phyloP scores from a whole-genome alignment of 2,329 filamentous ascomycete species.

The Coniochaeta ligniaria region DNA sequence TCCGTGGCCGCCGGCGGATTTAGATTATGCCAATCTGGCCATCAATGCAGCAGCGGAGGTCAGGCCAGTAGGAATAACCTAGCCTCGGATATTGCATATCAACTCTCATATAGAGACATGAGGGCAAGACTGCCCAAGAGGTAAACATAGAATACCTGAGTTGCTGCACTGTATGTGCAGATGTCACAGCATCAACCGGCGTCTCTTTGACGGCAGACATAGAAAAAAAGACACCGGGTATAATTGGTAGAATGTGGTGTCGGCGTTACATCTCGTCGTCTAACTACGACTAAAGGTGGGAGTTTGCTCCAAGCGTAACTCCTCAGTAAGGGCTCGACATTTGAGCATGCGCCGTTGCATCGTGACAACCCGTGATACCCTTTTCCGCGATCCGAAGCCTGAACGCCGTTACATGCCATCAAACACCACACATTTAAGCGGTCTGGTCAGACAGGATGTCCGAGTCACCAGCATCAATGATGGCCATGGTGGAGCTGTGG shows the following conservation, averaged over 20 bases:
- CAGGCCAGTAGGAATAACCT: neutral
- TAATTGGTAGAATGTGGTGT: constrained; percentile 2
- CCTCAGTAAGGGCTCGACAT: neutral
- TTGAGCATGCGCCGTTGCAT: neutral
- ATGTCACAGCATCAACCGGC: neutral
- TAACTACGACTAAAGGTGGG: neutral
- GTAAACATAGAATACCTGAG: neutral
- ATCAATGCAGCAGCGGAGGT: constrained; percentile 6
- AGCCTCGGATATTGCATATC: neutral
- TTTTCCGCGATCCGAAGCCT: constrained; percentile 20
- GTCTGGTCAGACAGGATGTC: constrained; percentile 84
- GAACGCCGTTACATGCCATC: constrained; percentile 33
- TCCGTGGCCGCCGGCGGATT: too few relatives aligned
- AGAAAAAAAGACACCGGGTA: neutral
- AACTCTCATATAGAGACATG: neutral
- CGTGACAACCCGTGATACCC: constrained; percentile 7
- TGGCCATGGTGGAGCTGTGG: constrained; percentile 75
- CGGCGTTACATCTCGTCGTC: neutral
- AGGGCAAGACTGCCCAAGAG: too few relatives aligned
- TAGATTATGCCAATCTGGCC: constrained; percentile 10
- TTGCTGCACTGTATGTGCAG: neutral
- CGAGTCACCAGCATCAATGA: constrained; percentile 95
- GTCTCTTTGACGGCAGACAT: neutral
- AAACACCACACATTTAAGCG: constrained; percentile 37
- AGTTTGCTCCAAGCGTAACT: neutral